These are phyloP conservation scores for Heterobasidion annosum DNA, from an alignment of 1,284 basidiomycete species.

Conservation along the genomic window DNA sequence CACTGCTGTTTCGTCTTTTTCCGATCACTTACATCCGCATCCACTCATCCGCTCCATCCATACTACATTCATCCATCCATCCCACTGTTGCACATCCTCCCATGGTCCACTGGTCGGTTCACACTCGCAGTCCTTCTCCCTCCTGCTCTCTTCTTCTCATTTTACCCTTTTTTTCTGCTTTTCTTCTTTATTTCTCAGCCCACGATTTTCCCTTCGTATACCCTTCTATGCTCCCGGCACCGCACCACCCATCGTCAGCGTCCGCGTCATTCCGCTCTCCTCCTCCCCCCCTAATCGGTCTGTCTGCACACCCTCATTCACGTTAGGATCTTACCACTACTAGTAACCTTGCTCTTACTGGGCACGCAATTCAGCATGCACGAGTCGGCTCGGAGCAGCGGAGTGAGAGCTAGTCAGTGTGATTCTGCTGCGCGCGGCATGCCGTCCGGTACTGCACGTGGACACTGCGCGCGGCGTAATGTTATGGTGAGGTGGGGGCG, in stretches of 20 bases:
- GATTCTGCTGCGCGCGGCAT: no score
- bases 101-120: neutral
- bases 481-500: no score
- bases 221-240: neutral
- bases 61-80: conserved; percentile 2
- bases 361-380: no score
- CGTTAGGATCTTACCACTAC: neutral
- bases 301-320: neutral
- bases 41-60: neutral
- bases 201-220: neutral
- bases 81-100: conserved; percentile 10
- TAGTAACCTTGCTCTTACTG: neutral
- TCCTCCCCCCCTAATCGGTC: neutral
- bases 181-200: neutral
- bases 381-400: no score
- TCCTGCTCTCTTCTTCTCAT: neutral
- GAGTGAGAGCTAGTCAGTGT: no score
- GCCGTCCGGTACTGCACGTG: no score
- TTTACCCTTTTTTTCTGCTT: neutral
- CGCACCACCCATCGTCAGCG: neutral
- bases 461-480: no score
- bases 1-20: neutral
- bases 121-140: neutral
- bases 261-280: neutral
- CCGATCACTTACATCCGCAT: neutral